Base-by-base conservation (phyloP, 192 early-diverging fungal genomes). In the Oehlia diaphana region DNA sequence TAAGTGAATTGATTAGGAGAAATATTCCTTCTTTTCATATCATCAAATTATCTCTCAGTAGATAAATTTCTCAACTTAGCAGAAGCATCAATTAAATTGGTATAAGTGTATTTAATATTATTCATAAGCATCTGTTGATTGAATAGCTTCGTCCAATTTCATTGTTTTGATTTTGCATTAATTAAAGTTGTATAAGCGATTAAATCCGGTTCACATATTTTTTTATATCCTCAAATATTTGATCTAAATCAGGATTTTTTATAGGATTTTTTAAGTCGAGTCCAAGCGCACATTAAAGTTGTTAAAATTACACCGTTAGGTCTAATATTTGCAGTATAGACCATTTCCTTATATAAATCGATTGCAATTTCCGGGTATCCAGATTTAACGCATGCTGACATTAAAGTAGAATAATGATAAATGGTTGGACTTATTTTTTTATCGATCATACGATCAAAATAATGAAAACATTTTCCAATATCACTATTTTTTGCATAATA, bases 141-240 rank as follows among this genome's bases (percentile, higher is more conserved):
- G n/a, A n/a, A n/a, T n/a, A n/a, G n/a, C n/a, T n/a, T n/a, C n/a
- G n/a, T n/a, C n/a, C n/a, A n/a, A n/a, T n/a, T n/a, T n/a, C n/a
- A n/a, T n/a, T n/a, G n/a, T n/a, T n/a, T n/a, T 35, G 77, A 35
- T 39, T 79, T 61, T 3, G 66, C 66, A 37, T 61, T 26, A 33
- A 79, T 79, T 50, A 79, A 70, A 10, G 77, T 68, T 0, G 77
- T 79, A 62, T 79, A 79, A 14, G 69, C 66, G 7, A 79, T 63
- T 35, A 79, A 33, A 71, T 79, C 77, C 8, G 68, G 50, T 79
- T 62, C 16, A n/a, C 68, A 9, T 23, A n/a, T 62, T 71, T 62
- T 71, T 63, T 69, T 19, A 79, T 79, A 4, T 53, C 19, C n/a
- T 63, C 58, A 79, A 79, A 62, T 21, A 79, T 70, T 21, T 21